A percentile compares a stretch with the other conserved stretches of the same genome.
Evolutionary conservation across 371 early-diverging fungal species (phyloP).

Genomic region (Vairimorpha apis): DNA sequence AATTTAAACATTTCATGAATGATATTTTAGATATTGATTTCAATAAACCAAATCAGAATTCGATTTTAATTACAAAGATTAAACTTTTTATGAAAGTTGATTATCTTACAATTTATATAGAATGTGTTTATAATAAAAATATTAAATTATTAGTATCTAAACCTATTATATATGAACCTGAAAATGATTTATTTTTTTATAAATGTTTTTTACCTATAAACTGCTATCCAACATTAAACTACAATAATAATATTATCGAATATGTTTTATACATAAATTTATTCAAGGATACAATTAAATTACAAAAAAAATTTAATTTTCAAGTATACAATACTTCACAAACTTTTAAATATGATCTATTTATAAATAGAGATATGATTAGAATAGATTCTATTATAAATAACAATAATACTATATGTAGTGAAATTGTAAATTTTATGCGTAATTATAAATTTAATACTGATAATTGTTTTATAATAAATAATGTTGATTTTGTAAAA

Average conservation of each 20-base stretch:
- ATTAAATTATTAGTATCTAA: not conserved
- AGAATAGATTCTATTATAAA: not conserved
- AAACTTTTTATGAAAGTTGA: too few species aligned
- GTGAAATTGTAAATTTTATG: not conserved
- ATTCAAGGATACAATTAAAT: not conserved
- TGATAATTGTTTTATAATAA: not conserved
- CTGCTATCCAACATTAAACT: not conserved
- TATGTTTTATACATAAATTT: not conserved
- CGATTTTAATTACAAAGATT: not conserved
- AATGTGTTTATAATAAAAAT: not conserved
- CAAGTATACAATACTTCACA: not conserved
- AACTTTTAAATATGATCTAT: not conserved
- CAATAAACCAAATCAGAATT: not conserved
- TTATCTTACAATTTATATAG: not conserved
- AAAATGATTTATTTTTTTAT: not conserved
- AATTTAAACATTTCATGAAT: too few species aligned
- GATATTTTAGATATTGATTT: too few species aligned
- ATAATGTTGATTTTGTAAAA: not conserved
- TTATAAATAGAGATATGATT: not conserved
- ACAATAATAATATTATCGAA: not conserved
- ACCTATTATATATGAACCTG: not conserved
- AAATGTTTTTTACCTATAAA: conserved; percentile 1
- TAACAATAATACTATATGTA: not conserved
- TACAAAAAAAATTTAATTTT: not conserved
- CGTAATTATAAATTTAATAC: not conserved